Base-by-base conservation (phyloP, 2,329 filamentous ascomycete species). In the Colletotrichum sp. region DNA sequence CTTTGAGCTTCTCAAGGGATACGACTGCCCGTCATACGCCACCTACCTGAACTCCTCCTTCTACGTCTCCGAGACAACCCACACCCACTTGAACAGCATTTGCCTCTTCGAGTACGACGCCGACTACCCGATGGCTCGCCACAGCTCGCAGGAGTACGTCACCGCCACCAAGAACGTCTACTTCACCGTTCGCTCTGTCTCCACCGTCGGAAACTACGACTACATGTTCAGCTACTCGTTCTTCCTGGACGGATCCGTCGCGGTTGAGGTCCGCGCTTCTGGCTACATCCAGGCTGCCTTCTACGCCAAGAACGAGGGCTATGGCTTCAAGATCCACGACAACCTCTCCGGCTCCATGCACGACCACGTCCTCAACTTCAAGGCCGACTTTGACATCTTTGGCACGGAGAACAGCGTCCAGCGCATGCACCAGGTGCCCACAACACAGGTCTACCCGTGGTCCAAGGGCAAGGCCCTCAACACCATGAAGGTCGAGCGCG, bases 181-280 rank as follows among this genome's bases (percentile, higher is more conserved):
- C 34, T 85, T 90, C 54, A 75, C 74, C 12, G 80, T 90, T 5
- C 82, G 88, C 1, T 84, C 82, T 2, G 84, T 90, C 4, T 83
- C 84, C 2, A 89, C 87, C 0, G 85, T 90, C 5, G 88, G 87
- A 2, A 90, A 90, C 79, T 90, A 90, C 77, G 88, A 90, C 75
- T 85, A 86, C 76, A 84, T 84, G n/a, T 86, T 89, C 66, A 83
- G 83, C 51, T 90, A 89, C 75, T 80, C 81, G 11, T 90, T 90
- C 79, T 85, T 84, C 76, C 76, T 87, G 11, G 89, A 90, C 73
- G 89, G 89, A 5, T 85, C 84, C 6, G 84, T 91, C 8, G 81
- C 86, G 13, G 84, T 90, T 47, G 86, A 89, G 65, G 86, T 89
- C 1, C 82, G 87, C 12, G 87, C 89, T 2, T 87, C 84, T 0